Evolutionary conservation across 495 filamentous ascomycete genomes (phyloP), one percentile per base, ranked within the genome.

Genomic region (Penicillium simplicissimum): DNA sequence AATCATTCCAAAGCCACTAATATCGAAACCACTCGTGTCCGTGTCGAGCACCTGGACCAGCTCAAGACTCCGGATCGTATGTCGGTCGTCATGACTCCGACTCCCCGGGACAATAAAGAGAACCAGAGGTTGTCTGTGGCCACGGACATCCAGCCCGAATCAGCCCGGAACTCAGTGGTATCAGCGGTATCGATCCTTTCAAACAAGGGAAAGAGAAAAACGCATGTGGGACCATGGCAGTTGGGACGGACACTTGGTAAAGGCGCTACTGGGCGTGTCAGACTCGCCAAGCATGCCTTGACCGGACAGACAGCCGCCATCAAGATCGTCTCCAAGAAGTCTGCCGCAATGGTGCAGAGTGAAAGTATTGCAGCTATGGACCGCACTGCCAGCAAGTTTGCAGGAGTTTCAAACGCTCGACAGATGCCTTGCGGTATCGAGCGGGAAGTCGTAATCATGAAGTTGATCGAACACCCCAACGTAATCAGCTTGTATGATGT

Each of bases 371-470:
- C 87, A 0, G 85, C 87, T 33, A 84, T 96, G 68, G 88, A 90
- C 59, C 74, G 81, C 7, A 81, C 84, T 36, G 68, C 68, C 11
- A 81, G 78, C 17, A 79, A 81, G 11, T 73, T 73, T 34, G 43
- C 63, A 1, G 64, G 55, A 8, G 63, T 63, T 3, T 49, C 69
- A 15, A 81, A 83, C 15, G 76, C 84, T 61, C 84, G 85, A 58
- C 80, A 84, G 34, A 93, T 97, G 76, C 93, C 93, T 1, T 84
- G 90, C 64, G 89, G 88, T 1, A 90, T 98, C 51, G 95, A 98
- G 69, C 82, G 95, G 37, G 95, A 98, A 69, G 90, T 96, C 40
- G 90, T 92, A 10, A 94, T 98, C 60, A 94, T 98, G 87, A 98
- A 96, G 72, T 81, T 98, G 40, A 91, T 98, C 55, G 87, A 94